These are phyloP conservation scores for Rhizopus arrhizus DNA, from an alignment of 371 early-diverging fungal species.

Conservation along the genomic window DNA sequence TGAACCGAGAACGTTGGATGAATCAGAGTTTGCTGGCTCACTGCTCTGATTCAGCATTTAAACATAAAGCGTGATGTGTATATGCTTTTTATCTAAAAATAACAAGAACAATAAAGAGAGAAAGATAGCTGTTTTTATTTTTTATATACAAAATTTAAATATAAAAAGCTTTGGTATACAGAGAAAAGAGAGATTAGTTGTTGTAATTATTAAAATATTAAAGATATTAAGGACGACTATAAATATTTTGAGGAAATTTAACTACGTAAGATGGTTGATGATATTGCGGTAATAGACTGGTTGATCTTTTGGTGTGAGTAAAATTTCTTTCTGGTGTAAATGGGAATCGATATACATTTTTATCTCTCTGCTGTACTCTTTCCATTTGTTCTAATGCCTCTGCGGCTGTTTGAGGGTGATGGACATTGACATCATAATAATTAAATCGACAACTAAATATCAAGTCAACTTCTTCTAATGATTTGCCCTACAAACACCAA, in stretches of 20 bases:
- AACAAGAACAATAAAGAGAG: too few relatives aligned
- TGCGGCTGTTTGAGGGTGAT: constrained; percentile 54
- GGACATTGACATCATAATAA: constrained; percentile 48
- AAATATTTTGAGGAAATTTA: constrained; percentile 1
- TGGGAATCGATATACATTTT: constrained; percentile 24
- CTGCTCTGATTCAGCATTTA: too few relatives aligned
- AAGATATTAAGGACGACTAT: neutral
- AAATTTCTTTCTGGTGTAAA: constrained; percentile 28
- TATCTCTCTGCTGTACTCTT: constrained; percentile 30
- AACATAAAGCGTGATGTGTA: too few relatives aligned
- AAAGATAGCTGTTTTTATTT: too few relatives aligned
- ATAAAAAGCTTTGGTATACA: neutral
- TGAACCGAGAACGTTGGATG: too few relatives aligned
- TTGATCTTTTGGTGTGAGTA: constrained; percentile 9
- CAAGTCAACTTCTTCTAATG: constrained; percentile 51
- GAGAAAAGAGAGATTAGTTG: neutral
- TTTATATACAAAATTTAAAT: too few relatives aligned
- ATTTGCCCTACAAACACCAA: constrained; percentile 42
- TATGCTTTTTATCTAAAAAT: too few relatives aligned
- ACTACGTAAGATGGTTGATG: constrained; percentile 13
- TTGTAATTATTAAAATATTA: neutral
- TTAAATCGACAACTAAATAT: constrained; percentile 48
- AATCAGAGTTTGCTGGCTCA: too few relatives aligned
- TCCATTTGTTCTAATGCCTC: constrained; percentile 45
- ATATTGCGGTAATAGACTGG: constrained; percentile 13